Evolutionary conservation across 129 eudicot species (phyloP).

Genomic region (Heracleum sosnowskyi): DNA sequence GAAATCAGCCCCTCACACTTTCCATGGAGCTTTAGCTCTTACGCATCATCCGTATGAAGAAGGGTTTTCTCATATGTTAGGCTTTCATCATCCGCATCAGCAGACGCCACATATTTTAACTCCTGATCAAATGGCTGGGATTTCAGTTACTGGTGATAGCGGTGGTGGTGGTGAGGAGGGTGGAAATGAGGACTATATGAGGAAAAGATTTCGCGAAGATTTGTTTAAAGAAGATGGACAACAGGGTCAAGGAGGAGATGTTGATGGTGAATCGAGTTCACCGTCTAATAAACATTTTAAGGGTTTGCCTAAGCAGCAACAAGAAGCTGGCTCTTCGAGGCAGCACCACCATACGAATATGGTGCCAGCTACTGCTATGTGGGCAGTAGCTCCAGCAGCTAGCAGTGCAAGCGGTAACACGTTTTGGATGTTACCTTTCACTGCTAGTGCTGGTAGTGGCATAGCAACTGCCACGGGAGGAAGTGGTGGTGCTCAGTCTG

Average conservation of each 20-base stretch:
- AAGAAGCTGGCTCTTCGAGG: constrained; percentile 36
- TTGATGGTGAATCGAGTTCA: constrained; percentile 36
- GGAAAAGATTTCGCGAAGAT: constrained; percentile 67
- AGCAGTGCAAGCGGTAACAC: constrained; percentile 40
- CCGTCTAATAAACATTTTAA: constrained; percentile 57
- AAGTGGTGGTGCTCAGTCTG: constrained; percentile 15
- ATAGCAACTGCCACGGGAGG: constrained; percentile 21
- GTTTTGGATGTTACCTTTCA: constrained; percentile 64
- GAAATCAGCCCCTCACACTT: constrained; percentile 55
- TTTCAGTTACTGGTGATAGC: constrained; percentile 12
- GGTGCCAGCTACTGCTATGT: constrained; percentile 59
- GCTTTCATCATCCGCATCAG: constrained; percentile 47
- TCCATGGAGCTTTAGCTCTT: constrained; percentile 57
- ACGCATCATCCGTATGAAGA: constrained; percentile 59
- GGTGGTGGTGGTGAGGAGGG: constrained; percentile 10
- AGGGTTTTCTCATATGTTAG: constrained; percentile 67
- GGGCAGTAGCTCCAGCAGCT: constrained; percentile 66
- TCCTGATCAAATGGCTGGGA: constrained; percentile 45
- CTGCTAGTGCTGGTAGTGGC: constrained; percentile 19
- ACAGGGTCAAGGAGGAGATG: constrained; percentile 26
- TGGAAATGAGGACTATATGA: constrained; percentile 38
- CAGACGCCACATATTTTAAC: constrained; percentile 43
- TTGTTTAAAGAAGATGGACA: constrained; percentile 60
- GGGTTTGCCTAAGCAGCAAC: constrained; percentile 30
- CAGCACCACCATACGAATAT: constrained; percentile 28